Conservation (phyloP, 441 rosid species). For the Corymbia calophylla region DNA sequence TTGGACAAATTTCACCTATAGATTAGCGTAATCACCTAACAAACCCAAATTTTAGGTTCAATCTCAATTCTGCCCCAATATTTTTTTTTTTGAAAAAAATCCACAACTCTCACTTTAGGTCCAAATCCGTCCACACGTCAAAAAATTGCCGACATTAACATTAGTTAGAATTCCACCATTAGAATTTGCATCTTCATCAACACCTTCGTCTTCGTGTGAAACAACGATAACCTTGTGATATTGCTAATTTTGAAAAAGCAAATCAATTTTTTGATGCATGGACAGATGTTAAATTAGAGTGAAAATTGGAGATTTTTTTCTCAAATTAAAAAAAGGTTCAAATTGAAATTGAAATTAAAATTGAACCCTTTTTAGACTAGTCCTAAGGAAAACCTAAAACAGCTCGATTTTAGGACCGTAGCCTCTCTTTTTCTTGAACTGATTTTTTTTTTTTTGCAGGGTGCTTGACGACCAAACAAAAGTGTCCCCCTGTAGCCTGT, state of each 20-base stretch:
- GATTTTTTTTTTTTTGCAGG: background rate
- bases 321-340: background rate
- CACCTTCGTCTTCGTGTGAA: background rate
- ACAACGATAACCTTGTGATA: background rate
- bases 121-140: fast-evolving
- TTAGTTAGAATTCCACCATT: background rate
- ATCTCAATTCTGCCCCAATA: background rate
- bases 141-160: fast-evolving
- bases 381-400: background rate
- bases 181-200: background rate
- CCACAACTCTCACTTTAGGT: fast-evolving
- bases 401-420: background rate
- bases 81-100: background rate
- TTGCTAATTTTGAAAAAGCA: no score
- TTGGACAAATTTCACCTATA: background rate
- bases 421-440: background rate
- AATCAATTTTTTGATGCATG: fast-evolving
- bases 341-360: no score
- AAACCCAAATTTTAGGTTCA: background rate
- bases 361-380: background rate
- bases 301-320: background rate
- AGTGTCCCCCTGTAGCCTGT: background rate
- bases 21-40: background rate
- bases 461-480: background rate
- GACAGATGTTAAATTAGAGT: background rate